Base-by-base conservation (phyloP, 768 basidiomycete genomes). In the Leccinum longicurvipes region DNA sequence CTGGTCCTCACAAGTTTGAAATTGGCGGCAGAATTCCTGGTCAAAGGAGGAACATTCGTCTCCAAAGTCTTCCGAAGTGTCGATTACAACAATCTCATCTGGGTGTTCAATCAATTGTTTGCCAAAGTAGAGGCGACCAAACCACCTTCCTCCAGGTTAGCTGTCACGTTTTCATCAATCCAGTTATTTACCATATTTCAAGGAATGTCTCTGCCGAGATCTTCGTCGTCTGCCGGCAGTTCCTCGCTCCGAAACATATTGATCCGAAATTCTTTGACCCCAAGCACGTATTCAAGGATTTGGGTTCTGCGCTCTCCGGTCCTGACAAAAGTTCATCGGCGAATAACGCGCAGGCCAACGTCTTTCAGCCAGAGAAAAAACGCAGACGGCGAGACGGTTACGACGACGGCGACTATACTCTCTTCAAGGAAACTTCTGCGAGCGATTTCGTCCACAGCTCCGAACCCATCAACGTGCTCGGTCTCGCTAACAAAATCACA, bases 131-230 rank as follows among this genome's bases (percentile, higher is more conserved):
- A 99, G 72, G 97, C 97, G 6, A 99, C 97, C 29, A 99, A 99
- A 68, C 97, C 97, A 3, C 95, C 97, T 9, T 95, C 93, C 34
- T 98, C 97, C 23, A 85, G 94, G 92, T 94, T 58, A 65, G 78
- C 25, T 46, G n/a, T 39, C 8, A 27, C 42, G 29, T 39, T 21
- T 39, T 47, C 32, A 17, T 31, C 28, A 31, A 36, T 19, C 7
- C 39, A 27, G 8, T 1, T 29, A 21, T 50, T 54, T 36, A 50
- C 24, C 7, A 1, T 32, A 39, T 36, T 50, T 32, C 15, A 36
- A 95, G 95, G 76, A 98, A 96, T 75, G 97, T 99, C 44, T 99
- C 97, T 44, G 97, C 97, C 12, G 97, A 99, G 74, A 99, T 99
- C 68, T 99, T 99, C 79, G 97, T 99, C 63, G 92, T 98, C 49